These are phyloP conservation scores for Jaltomata sinuosa DNA, from an alignment of 257 asterid genomes.

Conservation along the genomic window DNA sequence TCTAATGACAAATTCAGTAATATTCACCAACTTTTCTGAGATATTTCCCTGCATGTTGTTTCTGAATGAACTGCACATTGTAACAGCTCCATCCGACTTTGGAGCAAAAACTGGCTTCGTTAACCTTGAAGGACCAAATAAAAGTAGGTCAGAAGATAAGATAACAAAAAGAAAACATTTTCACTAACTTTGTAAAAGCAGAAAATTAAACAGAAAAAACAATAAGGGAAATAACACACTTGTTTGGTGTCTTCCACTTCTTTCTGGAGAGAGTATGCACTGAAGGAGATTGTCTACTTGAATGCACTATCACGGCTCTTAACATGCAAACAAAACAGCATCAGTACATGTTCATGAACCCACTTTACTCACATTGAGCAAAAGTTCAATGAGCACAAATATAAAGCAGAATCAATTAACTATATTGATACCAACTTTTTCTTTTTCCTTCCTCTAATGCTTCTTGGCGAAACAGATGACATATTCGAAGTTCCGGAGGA, in stretches of 20 bases:
- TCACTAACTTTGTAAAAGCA: neutral
- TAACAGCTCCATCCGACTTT: conserved; percentile 31
- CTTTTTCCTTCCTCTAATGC: conserved; percentile 65
- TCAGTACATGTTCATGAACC: neutral
- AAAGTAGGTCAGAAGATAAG: conserved; percentile 14
- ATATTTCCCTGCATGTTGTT: conserved; percentile 31
- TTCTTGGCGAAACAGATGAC: conserved; percentile 24
- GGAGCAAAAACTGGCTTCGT: conserved; percentile 21
- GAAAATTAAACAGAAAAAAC: conserved; percentile 8
- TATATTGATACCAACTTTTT: conserved; percentile 51
- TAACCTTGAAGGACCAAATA: conserved; percentile 31
- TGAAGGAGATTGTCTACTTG: conserved; percentile 25
- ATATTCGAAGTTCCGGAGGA: conserved; percentile 31
- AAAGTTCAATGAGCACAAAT: neutral
- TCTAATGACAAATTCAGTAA: neutral
- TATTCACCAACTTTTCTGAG: conserved; percentile 52
- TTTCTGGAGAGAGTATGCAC: conserved; percentile 30
- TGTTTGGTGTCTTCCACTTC: conserved; percentile 32
- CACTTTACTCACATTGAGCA: neutral
- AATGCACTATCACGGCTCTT: conserved; percentile 47
- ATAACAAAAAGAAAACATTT: neutral
- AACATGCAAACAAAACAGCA: conserved; percentile 7
- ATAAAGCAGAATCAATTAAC: conserved; percentile 3
- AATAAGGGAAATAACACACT: conserved; percentile 27
- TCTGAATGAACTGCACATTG: conserved; percentile 16